Evolutionary conservation across 2,329 filamentous ascomycete genomes (phyloP).

Genomic region (Ophiostoma pallidulum): DNA sequence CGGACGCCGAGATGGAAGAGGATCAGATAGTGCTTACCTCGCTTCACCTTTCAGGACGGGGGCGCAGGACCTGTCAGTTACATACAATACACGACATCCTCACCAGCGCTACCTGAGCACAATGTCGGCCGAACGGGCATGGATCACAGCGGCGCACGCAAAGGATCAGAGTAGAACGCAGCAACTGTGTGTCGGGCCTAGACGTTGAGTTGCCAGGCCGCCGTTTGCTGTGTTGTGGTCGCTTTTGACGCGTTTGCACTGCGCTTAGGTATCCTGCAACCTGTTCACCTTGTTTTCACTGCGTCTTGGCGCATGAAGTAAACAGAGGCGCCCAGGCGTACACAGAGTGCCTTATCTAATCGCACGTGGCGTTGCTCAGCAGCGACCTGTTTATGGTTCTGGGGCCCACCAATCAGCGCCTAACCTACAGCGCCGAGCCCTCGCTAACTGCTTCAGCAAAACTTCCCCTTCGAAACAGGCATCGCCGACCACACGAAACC

Average conservation of each 20-base stretch:
- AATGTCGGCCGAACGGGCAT: background rate
- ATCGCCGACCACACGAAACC: background rate
- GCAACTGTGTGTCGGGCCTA: too few species aligned
- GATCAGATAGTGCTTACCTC: too few species aligned
- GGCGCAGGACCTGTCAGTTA: background rate
- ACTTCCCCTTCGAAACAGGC: background rate
- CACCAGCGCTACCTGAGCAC: background rate
- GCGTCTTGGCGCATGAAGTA: background rate
- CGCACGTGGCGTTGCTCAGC: constrained; percentile 11
- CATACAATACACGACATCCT: background rate
- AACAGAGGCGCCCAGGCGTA: background rate
- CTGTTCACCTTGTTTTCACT: background rate
- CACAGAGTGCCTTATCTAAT: constrained; percentile 9
- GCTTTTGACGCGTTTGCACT: background rate
- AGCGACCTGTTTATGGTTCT: constrained; percentile 11
- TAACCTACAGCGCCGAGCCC: too few species aligned
- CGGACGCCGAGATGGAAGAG: too few species aligned
- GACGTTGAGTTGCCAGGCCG: too few species aligned
- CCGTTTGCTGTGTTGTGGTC: background rate
- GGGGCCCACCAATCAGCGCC: constrained; percentile 5
- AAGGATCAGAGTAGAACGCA: background rate
- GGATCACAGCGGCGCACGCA: background rate
- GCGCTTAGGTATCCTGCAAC: background rate
- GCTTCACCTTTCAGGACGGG: too few species aligned
- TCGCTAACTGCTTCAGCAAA: too few species aligned